Percentiles rank a stretch among this genome's conserved stretches.
Evolutionary conservation across 2,329 filamentous ascomycete species (phyloP).

Genomic region (Clonostachys rhizophaga): DNA sequence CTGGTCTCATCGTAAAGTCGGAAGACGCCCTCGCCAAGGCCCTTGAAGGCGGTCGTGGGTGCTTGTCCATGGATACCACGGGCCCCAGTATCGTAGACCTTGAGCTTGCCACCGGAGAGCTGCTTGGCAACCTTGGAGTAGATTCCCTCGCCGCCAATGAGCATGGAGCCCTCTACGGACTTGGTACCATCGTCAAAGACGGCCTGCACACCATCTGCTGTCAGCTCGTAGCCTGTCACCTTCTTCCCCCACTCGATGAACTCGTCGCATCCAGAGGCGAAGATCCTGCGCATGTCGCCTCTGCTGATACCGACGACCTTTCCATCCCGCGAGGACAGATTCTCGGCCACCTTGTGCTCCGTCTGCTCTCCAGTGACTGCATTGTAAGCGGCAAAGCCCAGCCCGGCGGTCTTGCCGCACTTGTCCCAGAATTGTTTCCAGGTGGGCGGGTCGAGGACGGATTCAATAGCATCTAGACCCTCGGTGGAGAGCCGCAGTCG

Average conservation of each 20-base stretch:
- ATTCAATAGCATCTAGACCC: conserved; percentile 56
- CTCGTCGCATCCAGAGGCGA: conserved; percentile 50
- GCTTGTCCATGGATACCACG: conserved; percentile 63
- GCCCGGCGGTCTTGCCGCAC: conserved; percentile 56
- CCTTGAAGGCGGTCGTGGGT: conserved; percentile 55
- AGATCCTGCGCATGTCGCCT: conserved; percentile 57
- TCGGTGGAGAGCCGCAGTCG: conserved; percentile 51
- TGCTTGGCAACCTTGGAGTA: conserved; percentile 57
- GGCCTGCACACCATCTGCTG: conserved; percentile 45
- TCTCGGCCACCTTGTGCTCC: conserved; percentile 16
- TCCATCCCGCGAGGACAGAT: conserved; percentile 44
- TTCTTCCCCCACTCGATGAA: conserved; percentile 50
- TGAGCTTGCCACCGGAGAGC: conserved; percentile 50
- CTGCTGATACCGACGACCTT: conserved; percentile 58
- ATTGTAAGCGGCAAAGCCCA: conserved; percentile 43
- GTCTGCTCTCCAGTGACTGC: conserved; percentile 46
- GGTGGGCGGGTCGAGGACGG: conserved; percentile 39
- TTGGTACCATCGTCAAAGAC: conserved; percentile 56
- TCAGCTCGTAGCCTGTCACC: conserved; percentile 55
- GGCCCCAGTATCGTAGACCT: conserved; percentile 59
- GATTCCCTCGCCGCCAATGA: conserved; percentile 59
- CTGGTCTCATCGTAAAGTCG: conserved; percentile 42
- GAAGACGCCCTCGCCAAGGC: conserved; percentile 60
- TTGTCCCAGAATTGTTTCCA: conserved; percentile 53
- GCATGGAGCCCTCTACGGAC: conserved; percentile 52